Evolutionary conservation across 768 basidiomycete genomes (phyloP), one percentile per base, ranked within the genome.

Genomic region (Boletus rex-veris): DNA sequence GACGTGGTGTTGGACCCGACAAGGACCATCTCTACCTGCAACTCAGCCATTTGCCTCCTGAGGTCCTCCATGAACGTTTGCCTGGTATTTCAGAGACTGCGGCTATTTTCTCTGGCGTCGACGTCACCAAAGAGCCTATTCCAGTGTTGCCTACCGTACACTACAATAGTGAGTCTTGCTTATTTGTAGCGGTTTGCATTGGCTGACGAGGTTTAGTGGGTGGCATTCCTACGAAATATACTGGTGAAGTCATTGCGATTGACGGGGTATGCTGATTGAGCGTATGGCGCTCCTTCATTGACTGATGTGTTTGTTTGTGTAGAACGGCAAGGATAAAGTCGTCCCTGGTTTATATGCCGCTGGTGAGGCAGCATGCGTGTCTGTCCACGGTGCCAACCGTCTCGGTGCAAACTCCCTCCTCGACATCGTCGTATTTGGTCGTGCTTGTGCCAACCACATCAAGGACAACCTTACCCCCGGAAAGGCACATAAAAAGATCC

Each of bases 51-150:
- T 78, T 99, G 18, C 97, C 97, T 52, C 81, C 97, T 45, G 94
- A 97, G 60, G 84, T 98, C 63, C 85, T 99, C 49, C 93, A 91
- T 67, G 96, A 98, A 73, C 86, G 97, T 67, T 80, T 99, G 24
- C 97, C 97, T 55, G 97, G 97, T 81, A 99, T 99, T 69, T 98
- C 97, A 45, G 97, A 99, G 79, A 99, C 97, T 9, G 97, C 97
- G 19, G 90, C 97, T 52, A 98, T 99, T 70, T 99, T 99, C 77
- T 83, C 92, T 61, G 97, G 97, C 71, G 97, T 98, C 56, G 97
- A 99, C 73, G 97, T 99, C 53, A 98, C 97, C 58, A 98, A 99
- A 78, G 96, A 98, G 71, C 97, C 97, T 35, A 99, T 99, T 64
- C 97, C 97, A 36, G 97, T 99, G 26, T 75, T 99, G 58, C 97